Evolutionary conservation across 192 early-diverging fungal species (phyloP).

Genomic region (Backusella westeae): DNA sequence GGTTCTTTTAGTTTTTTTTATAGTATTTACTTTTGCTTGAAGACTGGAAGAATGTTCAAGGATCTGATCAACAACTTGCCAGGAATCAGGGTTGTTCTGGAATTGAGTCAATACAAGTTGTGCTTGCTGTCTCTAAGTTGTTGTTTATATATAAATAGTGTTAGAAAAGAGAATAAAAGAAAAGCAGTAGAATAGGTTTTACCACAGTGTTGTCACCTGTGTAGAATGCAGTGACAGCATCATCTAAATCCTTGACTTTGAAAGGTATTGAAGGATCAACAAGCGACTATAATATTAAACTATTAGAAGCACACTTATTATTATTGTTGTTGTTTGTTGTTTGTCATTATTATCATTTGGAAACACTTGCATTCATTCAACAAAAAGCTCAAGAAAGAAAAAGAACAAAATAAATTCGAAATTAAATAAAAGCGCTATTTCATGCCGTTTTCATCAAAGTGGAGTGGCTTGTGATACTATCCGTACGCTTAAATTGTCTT

Average conservation of each 20-base stretch:
- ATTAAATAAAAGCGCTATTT: too few relatives aligned
- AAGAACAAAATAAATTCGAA: too few relatives aligned
- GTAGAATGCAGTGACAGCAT: slow-evolving; percentile 24
- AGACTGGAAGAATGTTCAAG: slow-evolving; percentile 16
- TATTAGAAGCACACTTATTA: background rate
- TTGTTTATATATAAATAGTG: background rate
- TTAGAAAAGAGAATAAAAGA: background rate
- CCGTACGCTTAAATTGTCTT: too few relatives aligned
- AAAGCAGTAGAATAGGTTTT: background rate
- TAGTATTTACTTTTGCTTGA: slow-evolving; percentile 18
- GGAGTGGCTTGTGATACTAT: too few relatives aligned
- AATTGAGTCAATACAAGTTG: slow-evolving; percentile 18
- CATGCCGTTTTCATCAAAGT: too few relatives aligned
- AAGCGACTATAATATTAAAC: slow-evolving; percentile 6
- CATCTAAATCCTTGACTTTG: slow-evolving; percentile 15
- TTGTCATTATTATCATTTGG: background rate
- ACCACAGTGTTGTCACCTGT: slow-evolving; percentile 14
- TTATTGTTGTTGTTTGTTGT: background rate
- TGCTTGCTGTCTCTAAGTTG: slow-evolving; percentile 14
- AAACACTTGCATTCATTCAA: background rate
- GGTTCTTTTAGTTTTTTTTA: background rate
- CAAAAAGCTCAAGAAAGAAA: background rate
- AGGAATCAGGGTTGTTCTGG: slow-evolving; percentile 19
- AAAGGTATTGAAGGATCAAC: background rate
- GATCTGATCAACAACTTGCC: slow-evolving; percentile 23